Evolutionary conservation across 2,329 filamentous ascomycete species (phyloP).

Genomic region (Tolypocladium amazonense): DNA sequence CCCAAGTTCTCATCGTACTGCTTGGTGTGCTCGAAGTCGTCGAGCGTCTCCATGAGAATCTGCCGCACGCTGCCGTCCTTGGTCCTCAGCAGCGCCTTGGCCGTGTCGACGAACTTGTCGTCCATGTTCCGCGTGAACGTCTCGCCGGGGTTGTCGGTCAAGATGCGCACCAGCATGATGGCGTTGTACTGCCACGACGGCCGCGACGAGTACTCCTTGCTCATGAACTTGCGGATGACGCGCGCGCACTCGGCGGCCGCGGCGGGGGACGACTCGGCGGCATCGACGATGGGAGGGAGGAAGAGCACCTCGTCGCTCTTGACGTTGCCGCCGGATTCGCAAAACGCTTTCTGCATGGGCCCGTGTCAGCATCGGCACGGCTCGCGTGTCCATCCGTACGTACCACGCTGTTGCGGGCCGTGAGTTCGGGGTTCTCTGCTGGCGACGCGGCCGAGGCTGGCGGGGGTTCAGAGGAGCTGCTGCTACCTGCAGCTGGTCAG

Average conservation of each 20-base stretch:
- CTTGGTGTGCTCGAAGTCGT: conserved; percentile 64
- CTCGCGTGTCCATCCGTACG: conserved; percentile 13
- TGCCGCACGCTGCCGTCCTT: conserved; percentile 70
- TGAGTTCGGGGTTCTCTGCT: conserved; percentile 55
- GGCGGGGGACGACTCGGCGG: conserved; percentile 80
- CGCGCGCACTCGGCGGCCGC: conserved; percentile 75
- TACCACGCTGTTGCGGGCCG: conserved; percentile 57
- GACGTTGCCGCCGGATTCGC: conserved; percentile 58
- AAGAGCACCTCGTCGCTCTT: conserved; percentile 85
- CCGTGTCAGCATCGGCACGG: conserved; percentile 9
- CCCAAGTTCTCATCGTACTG: conserved; percentile 62
- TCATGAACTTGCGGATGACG: conserved; percentile 72
- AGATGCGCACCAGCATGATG: conserved; percentile 87
- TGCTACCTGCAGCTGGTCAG: conserved; percentile 1
- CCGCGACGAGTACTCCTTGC: conserved; percentile 54
- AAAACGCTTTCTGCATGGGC: conserved; percentile 58
- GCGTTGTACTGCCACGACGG: conserved; percentile 86
- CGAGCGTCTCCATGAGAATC: conserved; percentile 78
- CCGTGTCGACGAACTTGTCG: conserved; percentile 65
- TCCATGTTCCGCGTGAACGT: conserved; percentile 90
- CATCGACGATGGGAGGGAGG: conserved; percentile 87
- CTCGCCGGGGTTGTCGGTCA: conserved; percentile 81
- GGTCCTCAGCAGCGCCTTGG: conserved; percentile 64
- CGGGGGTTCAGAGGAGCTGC: conserved; percentile 3
- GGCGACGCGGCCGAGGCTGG: conserved; percentile 13